Evolutionary conservation across 1,284 basidiomycete genomes (phyloP), one percentile per base, ranked within the genome.

Genomic region (Inonotus hispidus): DNA sequence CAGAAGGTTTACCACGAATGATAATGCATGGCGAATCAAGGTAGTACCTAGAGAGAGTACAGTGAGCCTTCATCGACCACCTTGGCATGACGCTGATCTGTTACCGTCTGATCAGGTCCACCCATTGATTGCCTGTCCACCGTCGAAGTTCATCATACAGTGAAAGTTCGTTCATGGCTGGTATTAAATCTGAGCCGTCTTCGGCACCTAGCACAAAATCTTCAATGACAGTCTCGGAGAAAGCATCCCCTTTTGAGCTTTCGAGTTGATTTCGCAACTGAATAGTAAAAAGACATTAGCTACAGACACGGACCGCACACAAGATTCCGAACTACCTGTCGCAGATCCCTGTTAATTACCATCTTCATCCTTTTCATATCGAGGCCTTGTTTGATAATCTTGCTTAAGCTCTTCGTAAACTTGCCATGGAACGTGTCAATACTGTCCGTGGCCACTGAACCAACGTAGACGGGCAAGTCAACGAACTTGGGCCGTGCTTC

Each of bases 291-390:
- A 50, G 29, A 49, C 23, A 41, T 59, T 37, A 59, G 19, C 35
- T 53, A 46, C 50, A 21, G 41, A 29, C 19, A 32, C 23, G 14
- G 14, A 39, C 39, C 38, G 49, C 14, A 46, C 39, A 38, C 13
- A 1, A 56, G 11, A 23, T 39, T 59, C 19, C 10, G 55, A 72
- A 32, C 53, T 67, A 90, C 88, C 78, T 95, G 92, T 63, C 93
- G 84, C 73, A 93, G 90, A 69, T 98, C 93, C 39, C 95, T 79
- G 66, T 89, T 84, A 59, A 99, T 87, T 21, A 98, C 80, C 83
- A 92, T 90, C 19, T 74, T 73, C 89, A 99, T 98, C 27, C 97
- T 80, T 35, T 88, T 81, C 90, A 98, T 95, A 74, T 99, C 93
- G 60, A 99, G 79, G 3, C 91, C 93, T 60, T 90, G 84, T 21